Base-by-base conservation (phyloP, 2,329 filamentous ascomycete species). In the Colletotrichum tropicicola region DNA sequence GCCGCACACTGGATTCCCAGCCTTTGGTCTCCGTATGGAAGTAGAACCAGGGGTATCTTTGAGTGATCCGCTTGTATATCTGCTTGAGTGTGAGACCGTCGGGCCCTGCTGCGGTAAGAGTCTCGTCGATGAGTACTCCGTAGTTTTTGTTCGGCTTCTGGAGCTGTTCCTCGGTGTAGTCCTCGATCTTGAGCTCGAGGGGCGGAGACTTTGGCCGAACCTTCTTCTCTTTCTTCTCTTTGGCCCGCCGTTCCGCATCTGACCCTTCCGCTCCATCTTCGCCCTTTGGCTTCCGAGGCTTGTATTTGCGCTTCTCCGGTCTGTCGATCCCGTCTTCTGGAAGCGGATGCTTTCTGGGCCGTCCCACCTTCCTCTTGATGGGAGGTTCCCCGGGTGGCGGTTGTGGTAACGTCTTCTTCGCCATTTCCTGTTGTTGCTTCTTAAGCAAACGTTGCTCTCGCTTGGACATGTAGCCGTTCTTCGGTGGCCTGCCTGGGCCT, bases 391-490 rank as follows among this genome's bases (percentile, higher is more conserved):
- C 75, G 1, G 79, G 78, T 5, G 80, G 80, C 15, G 78, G 78
- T 64, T 82, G 83, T 7, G 83, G 81, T 30, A 82, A 69, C 5
- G 81, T 84, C 72, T 87, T 85, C 76, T 84, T 85, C 21, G 82
- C 83, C 69, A 77, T 77, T 66, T 86, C 85, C 67, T 83, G 80
- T 41, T 80, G 76, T 65, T 84, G 80, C 74, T 90, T 91, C 78
- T 90, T 88, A 7, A 89, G 83, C 49, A 89, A 75, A 17, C 88
- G 83, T 69, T 90, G 85, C 71, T 94, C 90, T 60, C 92, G 84
- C 77, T 94, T 94, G 1, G 92, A 94, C 88, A 94, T 92, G 73
- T 93, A 86, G 27, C 92, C 92, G 72, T 94, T 92, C 79, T 94
- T 94, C 0, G 92, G 92, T 19, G 92, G 92, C 56, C 92, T 83